Evolutionary conservation across 352 stramenopile genomes (phyloP), one percentile per base, ranked within the genome.

Genomic region (Pythium insidiosum): DNA sequence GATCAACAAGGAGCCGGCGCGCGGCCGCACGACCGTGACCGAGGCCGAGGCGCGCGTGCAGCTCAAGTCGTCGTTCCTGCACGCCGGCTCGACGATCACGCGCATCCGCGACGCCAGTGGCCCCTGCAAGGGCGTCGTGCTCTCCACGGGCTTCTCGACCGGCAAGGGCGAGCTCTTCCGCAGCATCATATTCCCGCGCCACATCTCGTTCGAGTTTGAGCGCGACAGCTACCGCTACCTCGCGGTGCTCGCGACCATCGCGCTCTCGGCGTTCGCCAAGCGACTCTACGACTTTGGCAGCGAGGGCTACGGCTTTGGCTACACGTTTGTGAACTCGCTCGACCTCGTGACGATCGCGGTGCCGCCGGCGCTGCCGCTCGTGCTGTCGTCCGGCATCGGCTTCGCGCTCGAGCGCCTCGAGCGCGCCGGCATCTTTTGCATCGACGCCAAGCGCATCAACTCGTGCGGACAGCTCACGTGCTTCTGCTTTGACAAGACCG

Each of bases 401-500:
- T 83, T 84, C 45, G 63, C 75, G 3, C 58, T 84, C 24, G 68
- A 56, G 13, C 65, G 74, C 1, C 63, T 90, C 9, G 48, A 70
- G 31, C 6, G 45, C 6, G 53, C 50, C 2, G 68, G 62, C 16
- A 66, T 90, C 21, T 77, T 75, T 41, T 90, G 77, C 49, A 80
- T 90, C 29, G 68, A 90, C 49, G 61, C 77, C 12, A 62, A 72
- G 37, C 57, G 69, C 12, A 68, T 84, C 36, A 84, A 75, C 41
- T 64, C 53, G 13, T 66, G 58, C 3, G 72, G 68, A 22, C 66
- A 84, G 29, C 28, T 84, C n/a, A 46, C 58, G n/a, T 77, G 58
- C 35, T 84, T 69, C 31, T 84, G 68, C 56, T 84, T 84, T 28
- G 72, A 84, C 43, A 84, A 84, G 59, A 84, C 72, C 4, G 68